Evolutionary conservation across 768 basidiomycete species (phyloP).

Genomic region (Mycena vulgaris): DNA sequence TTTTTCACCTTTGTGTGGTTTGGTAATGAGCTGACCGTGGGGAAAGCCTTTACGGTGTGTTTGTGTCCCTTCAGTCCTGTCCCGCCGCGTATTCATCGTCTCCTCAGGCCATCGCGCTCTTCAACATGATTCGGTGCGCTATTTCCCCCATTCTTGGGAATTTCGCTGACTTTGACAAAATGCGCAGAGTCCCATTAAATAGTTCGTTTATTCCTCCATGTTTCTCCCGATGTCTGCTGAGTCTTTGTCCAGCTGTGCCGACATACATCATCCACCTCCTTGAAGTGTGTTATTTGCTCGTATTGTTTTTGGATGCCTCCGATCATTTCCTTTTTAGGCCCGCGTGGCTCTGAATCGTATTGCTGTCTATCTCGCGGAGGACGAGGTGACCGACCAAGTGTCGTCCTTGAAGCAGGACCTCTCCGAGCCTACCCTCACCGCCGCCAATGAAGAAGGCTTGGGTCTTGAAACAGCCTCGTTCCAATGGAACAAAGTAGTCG

Average conservation of each 20-base stretch:
- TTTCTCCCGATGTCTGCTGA: not conserved
- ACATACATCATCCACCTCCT: slow-evolving; percentile 84
- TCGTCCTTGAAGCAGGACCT: slow-evolving; percentile 70
- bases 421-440: slow-evolving; percentile 36
- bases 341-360: slow-evolving; percentile 81
- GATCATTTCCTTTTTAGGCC: slow-evolving; percentile 52
- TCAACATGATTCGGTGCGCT: slow-evolving; percentile 80
- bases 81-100: not conserved
- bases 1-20: slow-evolving; percentile 78
- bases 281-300: slow-evolving; percentile 54
- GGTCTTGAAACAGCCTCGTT: slow-evolving; percentile 73
- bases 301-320: not conserved
- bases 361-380: slow-evolving; percentile 76
- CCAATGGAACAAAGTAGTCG: slow-evolving; percentile 73
- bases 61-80: not conserved
- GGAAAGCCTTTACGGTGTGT: slow-evolving; percentile 85
- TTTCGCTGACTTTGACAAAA: not conserved
- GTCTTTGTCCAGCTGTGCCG: slow-evolving; percentile 67
- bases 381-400: slow-evolving; percentile 79
- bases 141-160: slow-evolving; percentile 41
- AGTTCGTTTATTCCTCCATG: slow-evolving; percentile 1
- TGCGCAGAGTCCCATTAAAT: slow-evolving; percentile 10
- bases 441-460: slow-evolving; percentile 59
- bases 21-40: slow-evolving; percentile 82
- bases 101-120: slow-evolving; percentile 80